Percentiles rank a stretch among this genome's conserved stretches.
Conservation (phyloP, 257 asterid species). For the Craterostigma plantagineum region DNA sequence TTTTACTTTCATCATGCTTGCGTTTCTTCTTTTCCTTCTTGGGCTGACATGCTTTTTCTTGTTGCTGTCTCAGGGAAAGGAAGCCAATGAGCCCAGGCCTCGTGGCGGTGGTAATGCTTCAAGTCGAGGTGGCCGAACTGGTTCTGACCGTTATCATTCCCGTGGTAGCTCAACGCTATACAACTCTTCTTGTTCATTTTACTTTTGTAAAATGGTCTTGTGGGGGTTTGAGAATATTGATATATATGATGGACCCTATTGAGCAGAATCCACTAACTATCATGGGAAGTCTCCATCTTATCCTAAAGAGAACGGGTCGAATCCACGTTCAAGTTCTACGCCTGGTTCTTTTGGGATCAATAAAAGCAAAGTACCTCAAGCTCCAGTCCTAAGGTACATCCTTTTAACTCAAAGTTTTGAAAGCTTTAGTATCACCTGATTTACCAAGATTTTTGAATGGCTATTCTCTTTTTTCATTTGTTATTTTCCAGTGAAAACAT, state of each 20-base stretch:
- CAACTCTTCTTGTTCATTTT: constrained; percentile 32
- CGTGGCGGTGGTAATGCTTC: constrained; percentile 38
- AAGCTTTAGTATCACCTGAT: too few species aligned
- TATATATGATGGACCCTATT: constrained; percentile 1
- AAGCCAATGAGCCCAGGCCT: constrained; percentile 48
- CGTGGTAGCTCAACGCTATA: constrained; percentile 44
- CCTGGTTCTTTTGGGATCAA: constrained; percentile 23
- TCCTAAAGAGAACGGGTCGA: constrained; percentile 55
- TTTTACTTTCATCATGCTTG: neutral
- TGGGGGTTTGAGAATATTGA: neutral
- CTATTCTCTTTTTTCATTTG: too few species aligned
- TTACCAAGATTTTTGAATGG: too few species aligned
- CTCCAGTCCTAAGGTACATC: constrained; percentile 1
- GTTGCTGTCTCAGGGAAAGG: constrained; percentile 40
- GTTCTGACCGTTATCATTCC: constrained; percentile 21
- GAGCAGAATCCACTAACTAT: constrained; percentile 32
- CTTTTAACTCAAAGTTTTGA: constrained; percentile 18
- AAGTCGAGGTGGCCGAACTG: constrained; percentile 40
- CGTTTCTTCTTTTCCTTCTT: neutral
- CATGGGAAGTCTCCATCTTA: constrained; percentile 25
- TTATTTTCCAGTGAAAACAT: constrained; percentile 33
- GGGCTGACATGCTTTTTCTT: constrained; percentile 5
- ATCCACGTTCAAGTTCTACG: constrained; percentile 18
- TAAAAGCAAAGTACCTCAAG: constrained; percentile 29
- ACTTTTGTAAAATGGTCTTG: neutral